A percentile compares a stretch with the other conserved stretches of the same genome.
Evolutionary conservation across 768 basidiomycete species (phyloP).

Genomic region (Hortiboletus campestris): DNA sequence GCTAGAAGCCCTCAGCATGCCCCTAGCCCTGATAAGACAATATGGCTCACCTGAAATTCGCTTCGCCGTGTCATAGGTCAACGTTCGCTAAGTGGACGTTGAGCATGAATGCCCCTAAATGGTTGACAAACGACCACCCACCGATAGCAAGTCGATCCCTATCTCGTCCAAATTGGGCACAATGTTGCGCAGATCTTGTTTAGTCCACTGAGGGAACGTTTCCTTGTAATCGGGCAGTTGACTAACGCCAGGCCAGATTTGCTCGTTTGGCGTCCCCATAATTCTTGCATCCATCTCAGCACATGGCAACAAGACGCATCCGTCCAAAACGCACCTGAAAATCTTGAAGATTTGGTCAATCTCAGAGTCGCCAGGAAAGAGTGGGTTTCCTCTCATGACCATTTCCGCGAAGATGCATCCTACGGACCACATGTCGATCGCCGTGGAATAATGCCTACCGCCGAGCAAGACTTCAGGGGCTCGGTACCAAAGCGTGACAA

Average conservation of each 20-base stretch:
- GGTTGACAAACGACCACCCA: slow-evolving; percentile 26
- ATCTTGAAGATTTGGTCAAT: slow-evolving; percentile 99
- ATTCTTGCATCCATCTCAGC: slow-evolving; percentile 51
- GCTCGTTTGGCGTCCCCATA: slow-evolving; percentile 91
- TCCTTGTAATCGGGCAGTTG: slow-evolving; percentile 92
- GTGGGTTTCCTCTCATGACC: slow-evolving; percentile 86
- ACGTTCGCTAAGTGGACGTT: slow-evolving; percentile 45
- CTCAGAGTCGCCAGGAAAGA: slow-evolving; percentile 99
- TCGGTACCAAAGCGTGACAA: slow-evolving; percentile 99
- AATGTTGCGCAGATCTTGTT: slow-evolving; percentile 62
- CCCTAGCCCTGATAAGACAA: background rate
- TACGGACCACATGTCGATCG: slow-evolving; percentile 99
- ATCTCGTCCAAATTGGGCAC: slow-evolving; percentile 71
- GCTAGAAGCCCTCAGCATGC: slow-evolving; percentile 34
- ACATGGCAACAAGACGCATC: background rate
- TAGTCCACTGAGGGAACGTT: slow-evolving; percentile 94
- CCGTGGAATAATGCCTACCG: slow-evolving; percentile 93
- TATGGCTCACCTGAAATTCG: slow-evolving; percentile 78
- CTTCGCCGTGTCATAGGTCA: slow-evolving; percentile 87
- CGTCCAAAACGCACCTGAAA: slow-evolving; percentile 63
- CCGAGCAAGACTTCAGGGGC: slow-evolving; percentile 97
- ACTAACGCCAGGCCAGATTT: slow-evolving; percentile 88
- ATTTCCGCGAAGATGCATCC: slow-evolving; percentile 99
- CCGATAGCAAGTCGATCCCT: slow-evolving; percentile 81
- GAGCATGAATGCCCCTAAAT: background rate